Evolutionary conservation across 805 yeast genomes (phyloP), one percentile per base, ranked within the genome.

Genomic region (Candida morakotiae): DNA sequence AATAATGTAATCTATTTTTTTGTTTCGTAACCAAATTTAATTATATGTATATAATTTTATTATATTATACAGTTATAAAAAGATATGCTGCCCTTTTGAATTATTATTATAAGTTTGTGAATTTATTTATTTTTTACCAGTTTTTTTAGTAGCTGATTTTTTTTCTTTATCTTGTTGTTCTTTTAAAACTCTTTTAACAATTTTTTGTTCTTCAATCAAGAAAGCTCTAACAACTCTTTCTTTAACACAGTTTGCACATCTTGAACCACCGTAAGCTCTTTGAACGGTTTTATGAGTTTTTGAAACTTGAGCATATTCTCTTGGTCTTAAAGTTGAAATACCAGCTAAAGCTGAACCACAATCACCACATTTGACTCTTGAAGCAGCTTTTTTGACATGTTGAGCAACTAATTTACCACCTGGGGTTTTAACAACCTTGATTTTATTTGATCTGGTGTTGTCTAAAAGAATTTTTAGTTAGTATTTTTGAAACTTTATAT

Each of bases 401-500:
- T 89, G 96, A 68, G 96, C 96, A 69, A 88, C 83, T 75, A 93
- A 83, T 75, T 83, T 84, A 70, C 98, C 98, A 82, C 99, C 99
- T 75, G 99, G 98, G 76, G 99, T 93, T 87, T 91, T 93, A 64
- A 91, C 95, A 75, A 91, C 95, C 89, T 86, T 91, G 81, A 93
- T 91, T 81, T 85, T 87, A 96, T 93, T 93, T 62, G 98, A 93
- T 75, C 83, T 84, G 83, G 98, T 89, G 95, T 93, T 93, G 96
- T 88, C 94, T 86, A 60, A 46, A 48, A 20, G 7, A 34, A 28
- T 31, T 51, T 67, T 62, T 63, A 63, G 69, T 63, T n/a, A n/a
- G n/a, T n/a, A n/a, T n/a, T n/a, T n/a, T n/a, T n/a, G n/a, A n/a
- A n/a, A n/a, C n/a, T n/a, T n/a, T n/a, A n/a, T n/a, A n/a, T n/a